Evolutionary conservation across 306 rosid genomes (phyloP), one percentile per base, ranked within the genome.

Genomic region (Mimosa bimucronata): DNA sequence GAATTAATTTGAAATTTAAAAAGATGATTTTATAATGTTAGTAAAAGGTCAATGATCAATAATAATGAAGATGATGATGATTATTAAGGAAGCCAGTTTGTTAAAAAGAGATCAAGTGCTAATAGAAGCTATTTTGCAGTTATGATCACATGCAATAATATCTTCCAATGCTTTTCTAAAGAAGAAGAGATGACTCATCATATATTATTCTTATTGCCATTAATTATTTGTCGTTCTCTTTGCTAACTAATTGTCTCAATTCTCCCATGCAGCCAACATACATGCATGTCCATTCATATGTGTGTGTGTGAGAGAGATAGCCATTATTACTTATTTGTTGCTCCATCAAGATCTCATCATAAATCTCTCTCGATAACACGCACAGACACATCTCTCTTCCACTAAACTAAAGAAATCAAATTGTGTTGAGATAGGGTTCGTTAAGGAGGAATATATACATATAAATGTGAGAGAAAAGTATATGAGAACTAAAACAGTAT

Each of bases 191-290:
- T 69, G 75, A 38, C 16, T 77, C 44, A 38, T 28, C 70, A 52
- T 50, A 50, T 18, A 62, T 46, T 14, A 79, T 31, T 52, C 40
- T 40, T 42, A 19, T 45, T 79, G 62, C 64, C 68, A 16, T 7
- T 48, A 19, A 52, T 19, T 18, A 19, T 23, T 7, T 60, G 52
- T 60, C 44, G 50, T 61, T 44, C 30, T 71, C 45, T 31, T 31
- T 45, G 0, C 9, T 60, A 45, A 79, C 73, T 15, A 45, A 13
- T 23, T 58, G 83, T 79, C 73, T 79, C 65, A 28, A 53, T 61
- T 71, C 73, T 30, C 7, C 50, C 81, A 53, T 78, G 70, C 81
- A 78, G 31, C 72, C 71, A 73, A 64, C 62, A 65, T 31, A 64
- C 62, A 65, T 31, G 25, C 58, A 19, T 55, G 13, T 9, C 7